A percentile compares a stretch with the other conserved stretches of the same genome.
phyloP scores from a whole-genome alignment of 495 filamentous ascomycete genomes.

The Daldinia bambusicola region DNA sequence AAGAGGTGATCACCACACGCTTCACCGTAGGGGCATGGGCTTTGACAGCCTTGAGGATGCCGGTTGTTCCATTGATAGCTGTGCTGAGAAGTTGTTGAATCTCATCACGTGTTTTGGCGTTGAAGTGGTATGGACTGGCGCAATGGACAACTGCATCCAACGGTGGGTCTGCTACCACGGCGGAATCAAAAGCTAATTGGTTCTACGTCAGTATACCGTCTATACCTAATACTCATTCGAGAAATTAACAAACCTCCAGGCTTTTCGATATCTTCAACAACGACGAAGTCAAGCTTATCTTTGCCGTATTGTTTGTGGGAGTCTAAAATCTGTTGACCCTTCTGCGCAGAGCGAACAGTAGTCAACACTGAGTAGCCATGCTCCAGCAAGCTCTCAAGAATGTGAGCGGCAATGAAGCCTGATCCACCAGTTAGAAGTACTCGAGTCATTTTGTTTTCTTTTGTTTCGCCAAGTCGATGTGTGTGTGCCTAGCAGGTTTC shows the following conservation, averaged over 20 bases:
- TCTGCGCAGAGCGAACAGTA: slow-evolving; percentile 4
- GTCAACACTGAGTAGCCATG: not conserved
- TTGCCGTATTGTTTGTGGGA: not conserved
- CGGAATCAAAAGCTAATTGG: not conserved
- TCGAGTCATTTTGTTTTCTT: not conserved
- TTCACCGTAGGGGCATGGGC: not conserved
- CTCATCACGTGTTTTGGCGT: slow-evolving; percentile 8
- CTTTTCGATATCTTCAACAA: slow-evolving; percentile 5
- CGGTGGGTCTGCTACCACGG: slow-evolving; percentile 1
- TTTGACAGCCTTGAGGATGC: slow-evolving; percentile 1
- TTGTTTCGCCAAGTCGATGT: not conserved
- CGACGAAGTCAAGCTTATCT: not conserved
- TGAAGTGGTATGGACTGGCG: not conserved
- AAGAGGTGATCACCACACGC: slow-evolving; percentile 2
- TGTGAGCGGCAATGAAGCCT: not conserved
- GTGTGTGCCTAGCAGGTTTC: not conserved
- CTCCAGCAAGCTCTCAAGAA: not conserved
- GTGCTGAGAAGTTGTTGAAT: slow-evolving; percentile 1
- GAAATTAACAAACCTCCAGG: not conserved
- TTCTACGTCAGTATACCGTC: not conserved
- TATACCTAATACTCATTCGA: not conserved
- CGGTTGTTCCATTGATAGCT: not conserved
- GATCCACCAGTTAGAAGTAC: slow-evolving; percentile 2
- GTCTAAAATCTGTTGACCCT: not conserved
- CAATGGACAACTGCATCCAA: not conserved